Conservation (phyloP, 1,284 basidiomycete species). For the Tetrapyrgos nigripes region DNA sequence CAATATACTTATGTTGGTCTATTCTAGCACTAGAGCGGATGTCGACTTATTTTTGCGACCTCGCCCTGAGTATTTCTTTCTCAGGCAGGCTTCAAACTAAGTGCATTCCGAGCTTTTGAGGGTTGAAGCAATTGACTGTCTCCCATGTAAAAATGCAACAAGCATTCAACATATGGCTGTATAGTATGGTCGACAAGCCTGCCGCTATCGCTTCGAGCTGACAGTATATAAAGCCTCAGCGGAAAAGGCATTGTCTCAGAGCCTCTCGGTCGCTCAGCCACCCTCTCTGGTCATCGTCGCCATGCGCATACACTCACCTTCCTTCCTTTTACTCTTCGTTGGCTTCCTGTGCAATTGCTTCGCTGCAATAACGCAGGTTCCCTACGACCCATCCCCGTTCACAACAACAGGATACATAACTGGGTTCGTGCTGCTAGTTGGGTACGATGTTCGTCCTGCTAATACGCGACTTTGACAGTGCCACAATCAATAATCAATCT, state of each 20-base stretch:
- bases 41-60: too few relatives aligned
- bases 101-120: too few relatives aligned
- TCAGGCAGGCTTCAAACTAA: too few relatives aligned
- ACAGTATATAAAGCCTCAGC: not conserved
- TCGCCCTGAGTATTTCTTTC: too few relatives aligned
- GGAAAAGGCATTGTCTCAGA: not conserved
- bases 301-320: not conserved
- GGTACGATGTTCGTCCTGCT: not conserved
- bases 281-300: not conserved
- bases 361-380: not conserved
- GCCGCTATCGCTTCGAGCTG: not conserved
- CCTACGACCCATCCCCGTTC: conserved; percentile 22
- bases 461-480: conserved; percentile 5
- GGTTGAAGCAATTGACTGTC: too few relatives aligned
- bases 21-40: too few relatives aligned
- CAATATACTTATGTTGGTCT: too few relatives aligned
- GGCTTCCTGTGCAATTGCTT: not conserved
- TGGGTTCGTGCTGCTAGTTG: conserved; percentile 5
- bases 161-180: too few relatives aligned
- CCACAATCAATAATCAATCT: conserved; percentile 22
- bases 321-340: not conserved
- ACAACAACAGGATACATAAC: conserved; percentile 17
- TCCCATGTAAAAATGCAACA: too few relatives aligned
- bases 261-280: not conserved
- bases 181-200: not conserved